These are phyloP conservation scores for Mucor sp. DNA, from an alignment of 371 early-diverging fungal species.

Conservation along the genomic window DNA sequence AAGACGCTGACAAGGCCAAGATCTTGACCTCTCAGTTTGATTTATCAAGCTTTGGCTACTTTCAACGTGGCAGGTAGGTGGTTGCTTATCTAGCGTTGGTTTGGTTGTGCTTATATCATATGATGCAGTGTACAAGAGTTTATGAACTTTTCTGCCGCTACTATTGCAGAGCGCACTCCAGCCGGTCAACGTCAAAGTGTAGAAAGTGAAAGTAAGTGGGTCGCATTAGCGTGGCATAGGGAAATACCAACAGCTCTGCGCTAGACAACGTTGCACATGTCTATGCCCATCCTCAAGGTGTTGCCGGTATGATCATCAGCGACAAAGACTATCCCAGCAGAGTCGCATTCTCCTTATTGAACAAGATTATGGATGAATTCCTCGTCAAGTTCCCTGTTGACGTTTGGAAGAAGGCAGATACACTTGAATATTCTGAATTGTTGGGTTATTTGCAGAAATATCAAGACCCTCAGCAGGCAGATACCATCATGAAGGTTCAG, in stretches of 20 bases:
- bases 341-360: conserved; percentile 86
- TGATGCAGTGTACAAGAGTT: conserved; percentile 82
- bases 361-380: conserved; percentile 90
- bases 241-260: not conserved
- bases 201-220: conserved; percentile 75
- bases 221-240: not conserved
- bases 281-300: conserved; percentile 73
- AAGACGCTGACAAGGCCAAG: conserved; percentile 50
- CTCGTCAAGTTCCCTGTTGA: conserved; percentile 62
- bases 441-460: conserved; percentile 74
- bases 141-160: conserved; percentile 84
- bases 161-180: conserved; percentile 86
- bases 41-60: conserved; percentile 84
- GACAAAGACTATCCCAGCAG: conserved; percentile 94
- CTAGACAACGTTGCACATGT: conserved; percentile 86
- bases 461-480: conserved; percentile 94
- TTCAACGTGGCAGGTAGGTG: conserved; percentile 81
- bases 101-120: not conserved
- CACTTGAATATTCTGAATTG: conserved; percentile 71
- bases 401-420: conserved; percentile 55
- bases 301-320: conserved; percentile 80
- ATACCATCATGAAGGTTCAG: conserved; percentile 95
- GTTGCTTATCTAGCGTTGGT: not conserved
- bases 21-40: conserved; percentile 71
- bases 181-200: conserved; percentile 85